Conservation (phyloP, 2,329 filamentous ascomycete genomes). For the Hypoxylon sp. region DNA sequence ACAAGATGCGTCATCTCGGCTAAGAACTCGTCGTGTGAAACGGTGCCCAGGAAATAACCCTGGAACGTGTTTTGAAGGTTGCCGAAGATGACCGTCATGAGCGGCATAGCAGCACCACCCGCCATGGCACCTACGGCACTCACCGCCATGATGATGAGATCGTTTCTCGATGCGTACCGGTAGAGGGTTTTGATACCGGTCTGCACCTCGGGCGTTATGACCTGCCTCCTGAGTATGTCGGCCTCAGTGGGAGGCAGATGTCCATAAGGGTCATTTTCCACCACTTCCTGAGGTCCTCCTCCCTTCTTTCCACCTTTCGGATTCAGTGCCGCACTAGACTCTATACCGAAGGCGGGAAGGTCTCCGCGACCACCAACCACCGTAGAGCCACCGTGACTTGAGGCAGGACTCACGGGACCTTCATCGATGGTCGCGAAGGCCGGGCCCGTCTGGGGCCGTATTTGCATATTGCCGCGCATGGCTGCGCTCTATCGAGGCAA, state of each 20-base stretch:
- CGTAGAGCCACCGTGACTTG: conserved; percentile 57
- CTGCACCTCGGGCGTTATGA: conserved; percentile 74
- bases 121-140: conserved; percentile 76
- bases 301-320: conserved; percentile 57
- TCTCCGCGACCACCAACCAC: conserved; percentile 32
- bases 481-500: conserved; percentile 24
- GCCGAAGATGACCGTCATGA: conserved; percentile 88
- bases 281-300: conserved; percentile 53
- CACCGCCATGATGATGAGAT: conserved; percentile 74
- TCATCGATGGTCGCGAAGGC: conserved; percentile 31
- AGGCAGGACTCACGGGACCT: conserved; percentile 52
- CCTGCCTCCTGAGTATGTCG: conserved; percentile 76
- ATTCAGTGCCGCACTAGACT: conserved; percentile 49
- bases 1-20: conserved; percentile 73
- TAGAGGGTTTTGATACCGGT: conserved; percentile 76
- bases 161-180: conserved; percentile 77
- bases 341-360: conserved; percentile 44
- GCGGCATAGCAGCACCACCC: conserved; percentile 80
- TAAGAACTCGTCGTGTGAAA: conserved; percentile 70
- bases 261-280: conserved; percentile 68
- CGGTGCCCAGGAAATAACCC: conserved; percentile 67
- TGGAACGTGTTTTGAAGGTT: conserved; percentile 81
- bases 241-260: conserved; percentile 77
- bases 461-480: conserved; percentile 44
- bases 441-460: conserved; percentile 49